Base-by-base conservation (phyloP, 2,329 filamentous ascomycete species). In the Aspergillus proliferans region DNA sequence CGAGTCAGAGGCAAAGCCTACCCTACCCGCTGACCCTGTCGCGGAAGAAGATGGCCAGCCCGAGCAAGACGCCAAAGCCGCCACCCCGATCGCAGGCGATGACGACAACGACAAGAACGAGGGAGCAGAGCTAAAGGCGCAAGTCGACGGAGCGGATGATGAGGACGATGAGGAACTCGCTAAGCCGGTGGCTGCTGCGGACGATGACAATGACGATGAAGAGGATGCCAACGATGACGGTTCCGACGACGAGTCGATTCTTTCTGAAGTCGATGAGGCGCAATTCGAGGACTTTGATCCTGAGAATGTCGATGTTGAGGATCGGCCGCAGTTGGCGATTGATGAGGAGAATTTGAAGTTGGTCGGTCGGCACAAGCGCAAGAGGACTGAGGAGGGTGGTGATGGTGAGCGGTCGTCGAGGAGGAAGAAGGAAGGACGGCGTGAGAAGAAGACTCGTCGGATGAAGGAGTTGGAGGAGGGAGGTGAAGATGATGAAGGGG, bases 371-470 rank as follows among this genome's bases (percentile, higher is more conserved):
- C 78, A 83, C 68, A 84, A 84, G 73, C 74, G 82, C 54, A 81
- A 83, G 74, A 80, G 87, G 49, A 63, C 76, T 7, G 85, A 77
- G 34, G 80, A 78, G 45, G 80, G 77, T 28, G 75, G 80, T 30
- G 83, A 83, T 46, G 81, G 79, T 26, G 77, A 78, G 44, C 70
- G 76, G 40, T 88, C 86, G 39, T 88, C 86, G 69, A 93, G 89
- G 71, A 86, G 87, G 47, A 83, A 80, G 66, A 75, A 76, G 54
- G 75, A 79, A 57, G 71, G 72, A 4, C 71, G 75, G 50, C 69
- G 79, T 24, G 78, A 81, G 59, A 80, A 77, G 68, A 84, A 86
- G 66, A 86, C 84, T 60, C 84, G 82, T n/a, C 78, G 83, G 45
- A 78, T 84, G 59, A 85, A 84, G 56, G 87, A 88, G 70, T 83